Evolutionary conservation across 179 eudicot species (phyloP), one percentile per base, ranked within the genome.

Genomic region (Corrigiola litoralis): DNA sequence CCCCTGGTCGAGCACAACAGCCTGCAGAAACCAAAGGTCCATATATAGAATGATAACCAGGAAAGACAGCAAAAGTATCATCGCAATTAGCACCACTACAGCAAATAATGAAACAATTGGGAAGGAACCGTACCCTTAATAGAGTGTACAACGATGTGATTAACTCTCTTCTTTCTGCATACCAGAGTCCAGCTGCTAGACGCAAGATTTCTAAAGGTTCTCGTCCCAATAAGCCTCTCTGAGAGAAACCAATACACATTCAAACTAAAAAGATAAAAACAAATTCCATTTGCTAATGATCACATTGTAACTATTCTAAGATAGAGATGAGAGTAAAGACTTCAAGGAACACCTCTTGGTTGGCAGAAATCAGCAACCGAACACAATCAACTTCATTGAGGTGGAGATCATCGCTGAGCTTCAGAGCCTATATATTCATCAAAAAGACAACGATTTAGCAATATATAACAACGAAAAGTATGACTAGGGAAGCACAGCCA

Each of bases 341-440:
- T n/a, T n/a, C n/a, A n/a, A n/a, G n/a, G n/a, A n/a, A n/a, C n/a
- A 94, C 99, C 95, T 94, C 97, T 81, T 94, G 96, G 76, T 91
- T 94, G 68, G 97, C 85, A 60, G 87, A 76, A 49, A 94, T 84
- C 70, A 94, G 89, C 86, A 94, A 72, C 29, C 91, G 82, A 18
- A 91, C 95, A 34, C 84, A 88, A 41, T 94, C 97, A 51, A 94
- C 77, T 79, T 94, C 99, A 79, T 94, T 94, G 59, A 94, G 95
- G 77, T 90, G 87, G 65, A 94, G 92, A 80, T 90, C 99, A 77
- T 90, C 96, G 63, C 99, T 94, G 76, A 94, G 78, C 61, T 94
- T 94, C 69, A 90, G 72, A 52, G 85, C 89, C 99, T 94, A 61
- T 45, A 20, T 40, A 44, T 41, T 37, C 50, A 63, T 13, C 54